Evolutionary conservation across 2,329 filamentous ascomycete genomes (phyloP).

Genomic region (Cercospora sp.): DNA sequence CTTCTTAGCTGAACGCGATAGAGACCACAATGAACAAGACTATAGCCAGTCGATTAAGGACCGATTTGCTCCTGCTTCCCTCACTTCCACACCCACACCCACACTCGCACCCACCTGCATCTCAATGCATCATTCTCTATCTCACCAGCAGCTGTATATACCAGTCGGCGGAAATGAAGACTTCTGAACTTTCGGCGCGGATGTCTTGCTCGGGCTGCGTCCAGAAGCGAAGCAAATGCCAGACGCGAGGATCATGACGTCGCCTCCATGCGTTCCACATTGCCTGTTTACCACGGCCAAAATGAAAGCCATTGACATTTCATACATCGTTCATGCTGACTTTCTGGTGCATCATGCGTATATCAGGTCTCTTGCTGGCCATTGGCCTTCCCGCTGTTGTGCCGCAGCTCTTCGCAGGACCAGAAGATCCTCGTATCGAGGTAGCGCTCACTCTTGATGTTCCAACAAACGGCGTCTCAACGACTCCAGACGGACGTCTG

Average conservation of each 20-base stretch:
- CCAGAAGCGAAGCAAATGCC: background rate
- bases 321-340: background rate
- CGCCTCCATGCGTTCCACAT: background rate
- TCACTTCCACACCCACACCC: too few relatives aligned
- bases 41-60: too few relatives aligned
- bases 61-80: too few relatives aligned
- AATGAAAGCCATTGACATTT: background rate
- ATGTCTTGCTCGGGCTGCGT: background rate
- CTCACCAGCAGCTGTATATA: too few relatives aligned
- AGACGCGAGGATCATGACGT: background rate
- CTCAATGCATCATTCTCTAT: too few relatives aligned
- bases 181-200: background rate
- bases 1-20: too few relatives aligned
- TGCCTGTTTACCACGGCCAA: background rate
- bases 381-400: background rate
- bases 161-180: background rate
- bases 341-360: background rate
- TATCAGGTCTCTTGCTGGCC: background rate
- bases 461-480: constrained; percentile 14
- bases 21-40: too few relatives aligned
- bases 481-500: constrained; percentile 9
- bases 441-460: constrained; percentile 12
- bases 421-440: constrained; percentile 7
- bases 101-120: too few relatives aligned
- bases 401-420: background rate